phyloP scores from a whole-genome alignment of 345 rosid genomes.

The Citrus cavaleriei region DNA sequence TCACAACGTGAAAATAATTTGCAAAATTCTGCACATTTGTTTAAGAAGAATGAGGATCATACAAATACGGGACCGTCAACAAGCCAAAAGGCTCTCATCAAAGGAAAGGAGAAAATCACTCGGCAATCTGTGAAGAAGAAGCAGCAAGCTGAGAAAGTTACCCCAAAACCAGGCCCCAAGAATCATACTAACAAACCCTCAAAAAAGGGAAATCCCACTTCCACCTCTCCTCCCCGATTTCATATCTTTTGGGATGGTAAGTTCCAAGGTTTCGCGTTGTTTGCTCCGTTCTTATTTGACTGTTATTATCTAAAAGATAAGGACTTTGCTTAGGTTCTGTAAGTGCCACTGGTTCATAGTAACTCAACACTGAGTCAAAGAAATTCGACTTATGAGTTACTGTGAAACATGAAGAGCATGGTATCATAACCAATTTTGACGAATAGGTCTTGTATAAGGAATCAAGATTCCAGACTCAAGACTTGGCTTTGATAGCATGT shows the following conservation, averaged over 20 bases:
- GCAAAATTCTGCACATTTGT: neutral
- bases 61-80: neutral
- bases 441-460: too few species aligned
- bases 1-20: neutral
- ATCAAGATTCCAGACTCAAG: too few species aligned
- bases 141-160: neutral
- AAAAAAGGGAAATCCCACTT: neutral
- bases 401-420: too few species aligned
- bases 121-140: too few species aligned
- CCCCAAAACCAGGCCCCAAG: neutral
- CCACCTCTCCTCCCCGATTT: neutral
- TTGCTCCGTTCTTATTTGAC: neutral
- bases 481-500: too few species aligned
- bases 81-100: neutral
- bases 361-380: too few species aligned
- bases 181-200: neutral
- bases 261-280: neutral
- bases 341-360: too few species aligned
- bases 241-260: neutral
- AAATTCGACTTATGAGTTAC: too few species aligned
- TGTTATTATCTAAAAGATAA: too few species aligned
- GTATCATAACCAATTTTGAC: too few species aligned
- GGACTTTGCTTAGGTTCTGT: too few species aligned
- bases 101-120: neutral
- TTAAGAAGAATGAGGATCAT: neutral